Evolutionary conservation across 129 eudicot genomes (phyloP).

Genomic region (Pseudognaphalium luteoalbum): DNA sequence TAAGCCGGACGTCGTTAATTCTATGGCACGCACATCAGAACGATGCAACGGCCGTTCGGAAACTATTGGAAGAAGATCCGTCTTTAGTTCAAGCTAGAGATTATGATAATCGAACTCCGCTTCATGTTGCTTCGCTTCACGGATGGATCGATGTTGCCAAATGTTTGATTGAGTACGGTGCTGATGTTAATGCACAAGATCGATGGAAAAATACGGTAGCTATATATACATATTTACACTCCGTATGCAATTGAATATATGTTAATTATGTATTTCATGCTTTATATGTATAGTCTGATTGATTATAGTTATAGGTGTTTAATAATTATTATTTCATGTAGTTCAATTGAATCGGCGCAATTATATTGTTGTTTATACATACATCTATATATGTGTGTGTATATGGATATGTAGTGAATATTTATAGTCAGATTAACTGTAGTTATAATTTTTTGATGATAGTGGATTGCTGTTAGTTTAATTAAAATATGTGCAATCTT

Average conservation of each 20-base stretch:
- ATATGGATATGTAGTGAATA: too few species aligned
- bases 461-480: too few species aligned
- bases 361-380: neutral
- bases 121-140: constrained; percentile 93
- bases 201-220: constrained; percentile 95
- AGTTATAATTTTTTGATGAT: too few species aligned
- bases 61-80: constrained; percentile 82
- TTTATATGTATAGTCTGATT: neutral
- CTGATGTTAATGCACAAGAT: constrained; percentile 93
- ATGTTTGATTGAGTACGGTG: constrained; percentile 71
- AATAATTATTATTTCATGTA: constrained; percentile 5
- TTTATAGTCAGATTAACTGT: too few species aligned
- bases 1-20: constrained; percentile 81
- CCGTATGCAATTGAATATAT: neutral
- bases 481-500: neutral
- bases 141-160: constrained; percentile 90
- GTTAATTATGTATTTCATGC: neutral
- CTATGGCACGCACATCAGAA: constrained; percentile 98
- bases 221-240: neutral
- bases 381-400: too few species aligned
- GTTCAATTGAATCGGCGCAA: constrained; percentile 4
- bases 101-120: constrained; percentile 89
- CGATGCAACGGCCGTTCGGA: constrained; percentile 65
- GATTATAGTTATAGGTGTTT: neutral
- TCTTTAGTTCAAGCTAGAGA: constrained; percentile 74